phyloP scores from a whole-genome alignment of 1,284 basidiomycete species.

The Phellopilus nigrolimitatus region DNA sequence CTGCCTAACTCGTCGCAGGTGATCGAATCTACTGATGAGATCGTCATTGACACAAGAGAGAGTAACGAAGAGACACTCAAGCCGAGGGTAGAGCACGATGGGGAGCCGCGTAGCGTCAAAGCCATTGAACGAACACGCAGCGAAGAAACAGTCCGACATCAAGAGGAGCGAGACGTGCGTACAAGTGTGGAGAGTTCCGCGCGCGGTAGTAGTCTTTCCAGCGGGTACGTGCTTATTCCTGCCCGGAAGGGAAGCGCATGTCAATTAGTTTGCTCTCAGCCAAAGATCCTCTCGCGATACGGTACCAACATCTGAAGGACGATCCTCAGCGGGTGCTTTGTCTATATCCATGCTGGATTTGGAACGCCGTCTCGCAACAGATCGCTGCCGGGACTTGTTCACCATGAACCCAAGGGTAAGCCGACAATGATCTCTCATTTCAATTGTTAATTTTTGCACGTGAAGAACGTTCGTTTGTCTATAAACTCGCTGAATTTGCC shows the following conservation, averaged over 20 bases:
- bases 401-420: constrained; percentile 90
- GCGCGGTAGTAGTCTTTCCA: constrained; percentile 48
- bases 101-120: background rate
- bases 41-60: constrained; percentile 46
- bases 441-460: constrained; percentile 18
- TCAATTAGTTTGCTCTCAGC: constrained; percentile 24
- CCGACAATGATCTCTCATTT: constrained; percentile 17
- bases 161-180: constrained; percentile 31
- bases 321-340: constrained; percentile 44
- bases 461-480: constrained; percentile 85
- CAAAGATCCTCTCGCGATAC: constrained; percentile 59
- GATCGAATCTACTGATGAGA: constrained; percentile 43
- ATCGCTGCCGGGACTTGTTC: constrained; percentile 88
- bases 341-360: constrained; percentile 68
- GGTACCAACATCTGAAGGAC: constrained; percentile 47
- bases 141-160: constrained; percentile 25
- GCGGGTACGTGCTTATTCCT: constrained; percentile 42
- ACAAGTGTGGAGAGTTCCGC: constrained; percentile 45
- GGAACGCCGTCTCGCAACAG: constrained; percentile 76
- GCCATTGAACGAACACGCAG: background rate
- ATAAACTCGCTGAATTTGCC: constrained; percentile 79
- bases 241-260: background rate
- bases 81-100: background rate
- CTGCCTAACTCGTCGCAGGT: constrained; percentile 23
- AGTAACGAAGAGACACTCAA: background rate